Evolutionary conservation across 2,329 filamentous ascomycete species (phyloP).

Genomic region (Talaromyces pinophilus): DNA sequence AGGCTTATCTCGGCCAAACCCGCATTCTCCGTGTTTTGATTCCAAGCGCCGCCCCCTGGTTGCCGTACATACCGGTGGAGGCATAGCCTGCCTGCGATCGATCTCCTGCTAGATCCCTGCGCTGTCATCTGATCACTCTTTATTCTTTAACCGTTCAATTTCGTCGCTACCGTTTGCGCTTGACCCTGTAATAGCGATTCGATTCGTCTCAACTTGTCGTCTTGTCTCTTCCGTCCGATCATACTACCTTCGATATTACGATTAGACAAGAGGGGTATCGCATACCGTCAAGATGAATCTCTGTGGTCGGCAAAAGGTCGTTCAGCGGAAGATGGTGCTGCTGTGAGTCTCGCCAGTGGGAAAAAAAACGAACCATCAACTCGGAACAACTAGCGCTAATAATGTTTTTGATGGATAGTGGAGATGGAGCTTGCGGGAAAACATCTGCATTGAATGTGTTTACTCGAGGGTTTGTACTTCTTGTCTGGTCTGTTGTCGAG

Average conservation of each 20-base stretch:
- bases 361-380: background rate
- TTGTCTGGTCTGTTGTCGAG: conserved; percentile 10
- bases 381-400: background rate
- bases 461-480: conserved; percentile 76
- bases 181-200: background rate
- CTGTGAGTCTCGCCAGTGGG: conserved; percentile 55
- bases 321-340: conserved; percentile 94
- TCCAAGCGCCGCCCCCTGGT: conserved; percentile 16
- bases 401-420: conserved; percentile 54
- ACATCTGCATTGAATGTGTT: conserved; percentile 97
- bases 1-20: background rate
- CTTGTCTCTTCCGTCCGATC: background rate
- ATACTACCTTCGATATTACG: background rate
- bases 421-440: conserved; percentile 95
- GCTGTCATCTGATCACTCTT: background rate
- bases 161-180: background rate
- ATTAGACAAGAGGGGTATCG: background rate
- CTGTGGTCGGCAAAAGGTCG: conserved; percentile 76
- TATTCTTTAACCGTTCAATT: background rate
- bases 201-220: background rate
- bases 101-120: background rate
- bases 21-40: conserved; percentile 16
- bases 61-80: conserved; percentile 12
- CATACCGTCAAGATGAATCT: conserved; percentile 48
- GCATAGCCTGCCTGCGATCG: background rate